Evolutionary conservation across 305 asterid species (phyloP).

Genomic region (Fraxinus platypoda): DNA sequence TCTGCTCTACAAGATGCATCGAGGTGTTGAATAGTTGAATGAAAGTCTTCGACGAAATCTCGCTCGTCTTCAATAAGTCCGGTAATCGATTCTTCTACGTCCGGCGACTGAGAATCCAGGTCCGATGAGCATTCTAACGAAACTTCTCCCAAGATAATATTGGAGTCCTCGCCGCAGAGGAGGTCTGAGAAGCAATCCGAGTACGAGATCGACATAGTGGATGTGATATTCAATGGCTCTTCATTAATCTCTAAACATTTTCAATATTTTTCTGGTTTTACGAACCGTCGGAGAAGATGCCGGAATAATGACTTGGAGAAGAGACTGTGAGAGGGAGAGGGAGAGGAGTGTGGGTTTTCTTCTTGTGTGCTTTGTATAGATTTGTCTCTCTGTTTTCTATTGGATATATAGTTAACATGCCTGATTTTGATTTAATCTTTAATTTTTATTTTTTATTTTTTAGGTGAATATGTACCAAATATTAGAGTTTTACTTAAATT

Average conservation of each 20-base stretch:
- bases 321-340: slow-evolving; percentile 29
- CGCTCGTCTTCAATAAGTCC: slow-evolving; percentile 70
- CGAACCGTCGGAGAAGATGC: slow-evolving; percentile 44
- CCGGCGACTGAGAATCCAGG: slow-evolving; percentile 39
- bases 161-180: slow-evolving; percentile 76
- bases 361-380: background rate
- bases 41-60: slow-evolving; percentile 31
- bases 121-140: slow-evolving; percentile 66
- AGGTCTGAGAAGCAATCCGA: slow-evolving; percentile 85
- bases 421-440: background rate
- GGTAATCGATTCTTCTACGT: slow-evolving; percentile 66
- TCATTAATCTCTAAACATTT: slow-evolving; percentile 43
- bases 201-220: slow-evolving; percentile 66
- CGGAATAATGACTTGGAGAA: slow-evolving; percentile 42
- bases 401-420: background rate
- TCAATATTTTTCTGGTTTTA: background rate
- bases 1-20: slow-evolving; percentile 66
- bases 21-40: slow-evolving; percentile 35
- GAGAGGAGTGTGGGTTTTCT: background rate
- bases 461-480: background rate
- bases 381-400: background rate
- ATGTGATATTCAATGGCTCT: slow-evolving; percentile 2
- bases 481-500: background rate
- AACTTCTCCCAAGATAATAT: slow-evolving; percentile 42
- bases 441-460: background rate